Conservation (phyloP, 176 grass and related monocot genomes). For the Musa troglodytarum region DNA sequence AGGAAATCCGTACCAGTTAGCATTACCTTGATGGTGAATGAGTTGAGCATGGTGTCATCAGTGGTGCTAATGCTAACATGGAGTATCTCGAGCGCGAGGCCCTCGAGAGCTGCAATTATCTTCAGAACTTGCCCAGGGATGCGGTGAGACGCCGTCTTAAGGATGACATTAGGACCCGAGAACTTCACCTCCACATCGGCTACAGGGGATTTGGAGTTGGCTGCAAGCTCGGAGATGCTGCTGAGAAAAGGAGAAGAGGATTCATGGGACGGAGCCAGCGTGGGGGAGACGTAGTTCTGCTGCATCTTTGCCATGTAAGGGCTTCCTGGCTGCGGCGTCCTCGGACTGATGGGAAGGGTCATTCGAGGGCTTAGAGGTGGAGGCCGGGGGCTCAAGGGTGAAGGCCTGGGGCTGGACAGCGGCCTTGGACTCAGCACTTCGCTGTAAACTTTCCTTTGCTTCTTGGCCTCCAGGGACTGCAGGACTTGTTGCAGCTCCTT, state of each 20-base stretch:
- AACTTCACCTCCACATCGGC: constrained; percentile 73
- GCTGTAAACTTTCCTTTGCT: constrained; percentile 51
- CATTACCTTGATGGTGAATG: constrained; percentile 86
- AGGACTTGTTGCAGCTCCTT: constrained; percentile 70
- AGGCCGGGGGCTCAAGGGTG: constrained; percentile 25
- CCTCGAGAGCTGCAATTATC: constrained; percentile 67
- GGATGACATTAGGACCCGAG: constrained; percentile 50
- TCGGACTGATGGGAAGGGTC: constrained; percentile 45
- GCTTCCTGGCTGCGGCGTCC: constrained; percentile 54
- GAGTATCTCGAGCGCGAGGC: constrained; percentile 65
- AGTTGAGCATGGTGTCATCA: constrained; percentile 66
- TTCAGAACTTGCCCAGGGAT: constrained; percentile 50
- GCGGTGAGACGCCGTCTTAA: constrained; percentile 57
- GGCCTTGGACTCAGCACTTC: constrained; percentile 54
- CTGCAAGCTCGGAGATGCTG: constrained; percentile 31
- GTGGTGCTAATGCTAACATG: constrained; percentile 57
- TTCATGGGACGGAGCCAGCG: background rate
- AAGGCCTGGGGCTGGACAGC: constrained; percentile 12
- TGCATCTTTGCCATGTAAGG: constrained; percentile 39
- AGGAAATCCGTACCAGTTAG: too few relatives aligned
- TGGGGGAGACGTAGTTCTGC: constrained; percentile 1
- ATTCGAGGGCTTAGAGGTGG: constrained; percentile 23
- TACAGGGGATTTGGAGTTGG: constrained; percentile 21
- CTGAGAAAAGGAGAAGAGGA: constrained; percentile 29
- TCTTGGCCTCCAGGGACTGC: constrained; percentile 69